Evolutionary conservation across 1,284 basidiomycete genomes (phyloP).

Genomic region (Lentinus polychrous): DNA sequence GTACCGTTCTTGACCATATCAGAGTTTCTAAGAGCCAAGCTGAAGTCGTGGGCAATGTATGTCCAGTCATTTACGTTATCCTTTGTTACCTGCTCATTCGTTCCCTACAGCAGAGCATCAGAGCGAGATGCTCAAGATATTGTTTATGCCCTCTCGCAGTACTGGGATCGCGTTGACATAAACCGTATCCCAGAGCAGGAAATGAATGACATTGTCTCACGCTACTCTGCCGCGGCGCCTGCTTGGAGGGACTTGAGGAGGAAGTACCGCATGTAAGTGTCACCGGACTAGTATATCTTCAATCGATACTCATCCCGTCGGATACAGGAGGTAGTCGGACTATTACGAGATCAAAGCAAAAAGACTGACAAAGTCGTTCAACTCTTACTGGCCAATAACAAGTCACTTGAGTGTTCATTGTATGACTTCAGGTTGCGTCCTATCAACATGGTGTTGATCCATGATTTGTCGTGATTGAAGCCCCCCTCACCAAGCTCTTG

Average conservation of each 20-base stretch:
- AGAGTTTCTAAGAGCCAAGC: conserved; percentile 73
- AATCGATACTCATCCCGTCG: background rate
- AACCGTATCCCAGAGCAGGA: conserved; percentile 76
- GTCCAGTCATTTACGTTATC: conserved; percentile 19
- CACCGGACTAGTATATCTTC: background rate
- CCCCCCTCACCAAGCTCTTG: too few species aligned
- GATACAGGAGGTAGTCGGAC: background rate
- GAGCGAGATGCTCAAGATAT: conserved; percentile 72
- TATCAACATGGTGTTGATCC: too few species aligned
- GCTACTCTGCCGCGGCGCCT: conserved; percentile 46
- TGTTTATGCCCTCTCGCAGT: conserved; percentile 54
- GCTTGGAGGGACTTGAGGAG: conserved; percentile 65
- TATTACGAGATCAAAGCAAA: background rate
- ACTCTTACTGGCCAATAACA: too few species aligned
- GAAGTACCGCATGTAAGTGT: conserved; percentile 50
- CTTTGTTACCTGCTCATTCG: conserved; percentile 8
- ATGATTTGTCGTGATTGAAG: too few species aligned
- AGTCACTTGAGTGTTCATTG: too few species aligned
- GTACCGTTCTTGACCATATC: conserved; percentile 72
- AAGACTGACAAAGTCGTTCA: too few species aligned
- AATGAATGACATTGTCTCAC: conserved; percentile 64
- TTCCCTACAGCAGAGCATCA: conserved; percentile 43
- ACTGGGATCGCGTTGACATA: conserved; percentile 73
- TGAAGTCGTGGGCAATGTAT: conserved; percentile 72
- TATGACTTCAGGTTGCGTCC: too few species aligned